phyloP scores from a whole-genome alignment of 805 yeast species.

The Lipomyces yamadae region DNA sequence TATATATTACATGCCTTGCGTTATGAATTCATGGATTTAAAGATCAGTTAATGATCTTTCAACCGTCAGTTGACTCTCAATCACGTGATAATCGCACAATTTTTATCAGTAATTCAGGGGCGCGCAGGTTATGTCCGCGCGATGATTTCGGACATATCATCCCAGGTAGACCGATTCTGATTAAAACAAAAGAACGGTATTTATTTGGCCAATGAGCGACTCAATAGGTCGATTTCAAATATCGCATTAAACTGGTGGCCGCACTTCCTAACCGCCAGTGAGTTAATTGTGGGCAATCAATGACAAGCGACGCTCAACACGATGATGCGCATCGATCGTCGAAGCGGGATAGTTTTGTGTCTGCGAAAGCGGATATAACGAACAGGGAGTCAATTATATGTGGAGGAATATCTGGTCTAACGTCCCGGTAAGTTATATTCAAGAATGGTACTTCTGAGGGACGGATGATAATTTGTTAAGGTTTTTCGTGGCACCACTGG shows the following conservation, averaged over 20 bases:
- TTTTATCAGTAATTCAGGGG: no score
- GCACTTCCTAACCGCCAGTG: background rate
- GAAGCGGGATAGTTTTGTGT: slow-evolving; percentile 38
- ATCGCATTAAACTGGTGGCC: background rate
- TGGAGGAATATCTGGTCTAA: slow-evolving; percentile 72
- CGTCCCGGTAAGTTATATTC: slow-evolving; percentile 50
- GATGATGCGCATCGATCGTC: background rate
- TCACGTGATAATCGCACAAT: no score
- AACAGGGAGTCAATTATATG: slow-evolving; percentile 62
- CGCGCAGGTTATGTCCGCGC: no score
- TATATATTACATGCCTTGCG: background rate
- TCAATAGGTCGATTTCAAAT: no score
- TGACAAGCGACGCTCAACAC: background rate
- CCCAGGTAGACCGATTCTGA: no score
- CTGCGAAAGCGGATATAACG: slow-evolving; percentile 58
- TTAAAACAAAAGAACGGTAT: no score
- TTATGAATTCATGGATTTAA: background rate
- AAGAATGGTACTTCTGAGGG: background rate
- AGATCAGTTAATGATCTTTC: background rate
- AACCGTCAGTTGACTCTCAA: background rate
- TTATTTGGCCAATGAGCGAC: no score
- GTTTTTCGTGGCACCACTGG: slow-evolving; percentile 75
- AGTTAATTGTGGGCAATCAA: background rate
- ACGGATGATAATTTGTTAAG: slow-evolving; percentile 43
- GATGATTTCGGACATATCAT: no score